phyloP scores from a whole-genome alignment of 1,139 yeast genomes.

The Candida labiduridarum region DNA sequence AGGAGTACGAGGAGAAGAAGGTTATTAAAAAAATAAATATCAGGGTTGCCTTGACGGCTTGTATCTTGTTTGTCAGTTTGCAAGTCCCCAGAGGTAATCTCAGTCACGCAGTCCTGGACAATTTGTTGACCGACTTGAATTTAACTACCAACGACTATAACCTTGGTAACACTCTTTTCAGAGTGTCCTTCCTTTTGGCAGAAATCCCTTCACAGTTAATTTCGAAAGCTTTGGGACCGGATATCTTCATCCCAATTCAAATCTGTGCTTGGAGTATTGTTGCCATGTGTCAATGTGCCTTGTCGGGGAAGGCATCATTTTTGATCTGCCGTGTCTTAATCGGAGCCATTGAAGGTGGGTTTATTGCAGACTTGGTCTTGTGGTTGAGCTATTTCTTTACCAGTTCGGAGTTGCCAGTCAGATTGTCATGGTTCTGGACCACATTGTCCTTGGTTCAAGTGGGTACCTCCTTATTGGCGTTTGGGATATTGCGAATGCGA shows the following conservation, averaged over 20 bases:
- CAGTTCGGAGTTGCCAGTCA: constrained; percentile 27
- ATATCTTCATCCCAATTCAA: constrained; percentile 35
- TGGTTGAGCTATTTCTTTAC: constrained; percentile 33
- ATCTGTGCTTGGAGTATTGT: constrained; percentile 35
- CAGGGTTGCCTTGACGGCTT: constrained; percentile 31
- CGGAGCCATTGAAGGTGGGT: constrained; percentile 35
- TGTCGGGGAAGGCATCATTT: constrained; percentile 27
- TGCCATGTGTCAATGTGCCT: constrained; percentile 29
- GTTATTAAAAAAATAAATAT: constrained; percentile 26
- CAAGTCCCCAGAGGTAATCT: constrained; percentile 36
- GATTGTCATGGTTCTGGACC: constrained; percentile 25
- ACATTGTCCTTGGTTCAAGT: constrained; percentile 16
- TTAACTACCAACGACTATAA: constrained; percentile 35
- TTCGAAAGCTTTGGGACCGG: constrained; percentile 36
- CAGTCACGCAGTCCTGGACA: constrained; percentile 35
- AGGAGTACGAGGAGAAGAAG: constrained; percentile 33
- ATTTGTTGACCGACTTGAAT: constrained; percentile 29
- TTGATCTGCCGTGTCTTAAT: constrained; percentile 29
- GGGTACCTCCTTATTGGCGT: constrained; percentile 42
- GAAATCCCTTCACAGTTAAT: constrained; percentile 38
- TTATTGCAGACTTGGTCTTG: constrained; percentile 32
- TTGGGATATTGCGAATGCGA: constrained; percentile 31
- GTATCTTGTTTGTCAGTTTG: constrained; percentile 33
- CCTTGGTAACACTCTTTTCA: constrained; percentile 32
- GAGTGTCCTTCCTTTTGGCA: constrained; percentile 29